A percentile compares a stretch with the other conserved stretches of the same genome.
These are phyloP conservation scores for Mycena amicta DNA, from an alignment of 768 basidiomycete genomes.

Conservation along the genomic window DNA sequence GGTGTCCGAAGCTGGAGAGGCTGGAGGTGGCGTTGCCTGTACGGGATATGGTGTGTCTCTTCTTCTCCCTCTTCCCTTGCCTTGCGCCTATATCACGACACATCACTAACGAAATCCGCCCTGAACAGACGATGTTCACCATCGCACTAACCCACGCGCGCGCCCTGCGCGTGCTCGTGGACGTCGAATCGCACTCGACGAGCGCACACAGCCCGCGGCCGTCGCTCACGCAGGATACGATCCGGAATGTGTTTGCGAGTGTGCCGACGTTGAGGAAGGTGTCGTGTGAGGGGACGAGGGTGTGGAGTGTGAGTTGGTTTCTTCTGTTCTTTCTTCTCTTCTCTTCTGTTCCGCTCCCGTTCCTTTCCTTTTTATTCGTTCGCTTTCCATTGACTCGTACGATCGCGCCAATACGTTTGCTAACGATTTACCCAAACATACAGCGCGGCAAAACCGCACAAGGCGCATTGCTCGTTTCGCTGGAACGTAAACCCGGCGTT, in stretches of 20 bases:
- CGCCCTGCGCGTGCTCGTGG: constrained; percentile 47
- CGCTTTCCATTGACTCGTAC: neutral
- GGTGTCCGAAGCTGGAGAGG: constrained; percentile 49
- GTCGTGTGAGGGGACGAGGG: constrained; percentile 45
- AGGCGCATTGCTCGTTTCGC: constrained; percentile 24
- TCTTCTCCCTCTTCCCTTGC: too few species aligned
- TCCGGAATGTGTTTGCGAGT: constrained; percentile 42
- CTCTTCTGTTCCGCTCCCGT: neutral
- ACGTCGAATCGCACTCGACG: constrained; percentile 44
- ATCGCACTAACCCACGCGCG: constrained; percentile 37
- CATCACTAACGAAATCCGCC: too few species aligned
- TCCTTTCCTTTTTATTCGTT: neutral
- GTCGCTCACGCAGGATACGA: constrained; percentile 40
- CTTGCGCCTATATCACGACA: too few species aligned
- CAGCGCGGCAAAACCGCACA: constrained; percentile 30
- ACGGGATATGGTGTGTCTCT: constrained; percentile 42
- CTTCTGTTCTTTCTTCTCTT: neutral
- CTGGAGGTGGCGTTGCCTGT: constrained; percentile 54
- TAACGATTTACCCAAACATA: too few species aligned
- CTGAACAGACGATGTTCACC: constrained; percentile 34
- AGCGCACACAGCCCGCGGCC: constrained; percentile 37
- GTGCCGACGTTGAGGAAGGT: constrained; percentile 47
- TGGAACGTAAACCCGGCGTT: constrained; percentile 33
- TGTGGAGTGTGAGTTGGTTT: constrained; percentile 54
- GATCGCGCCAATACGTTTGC: neutral